Base-by-base conservation (phyloP, 1,139 yeast species). In the Komagataea norvegica region DNA sequence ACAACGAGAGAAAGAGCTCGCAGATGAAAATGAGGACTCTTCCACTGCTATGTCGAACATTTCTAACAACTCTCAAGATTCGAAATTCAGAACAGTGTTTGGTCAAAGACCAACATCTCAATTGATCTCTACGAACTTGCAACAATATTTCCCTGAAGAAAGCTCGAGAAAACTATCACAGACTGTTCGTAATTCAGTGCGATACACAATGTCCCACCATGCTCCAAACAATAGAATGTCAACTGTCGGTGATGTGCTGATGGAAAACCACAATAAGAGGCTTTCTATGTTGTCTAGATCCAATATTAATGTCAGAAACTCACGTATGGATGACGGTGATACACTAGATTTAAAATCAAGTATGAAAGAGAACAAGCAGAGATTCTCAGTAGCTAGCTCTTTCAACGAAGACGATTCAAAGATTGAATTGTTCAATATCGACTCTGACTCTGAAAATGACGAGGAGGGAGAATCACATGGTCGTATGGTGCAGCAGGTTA, bases 81-180 rank as follows among this genome's bases (percentile, higher is more conserved):
- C 42, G 36, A 55, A 46, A 41, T 65, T 68, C 61, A 72, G 74
- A 46, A 73, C 73, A 44, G 75, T 86, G 46, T 82, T 83, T 56
- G 94, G 94, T 13, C 96, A 87, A 56, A 70, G 97, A 53, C 98
- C 98, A 10, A 91, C 96, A 2, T 81, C 93, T 46, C 96, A 88
- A 56, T 73, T 88, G 54, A 91, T 91, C 47, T 86, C 96, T 1
- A 80, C 91, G 10, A 88, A 91, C 55, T 67, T 91, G 51, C 83
- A 88, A 1, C 96, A 89, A 48, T 91, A 85, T 59, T 91, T 91
- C 67, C 98, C 98, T 0, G 83, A 82, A 36, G 81, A 95, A 0
- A 80, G 77, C 28, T 77, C 79, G 37, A 70, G 72, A 34, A 84
- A 81, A 41, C 69, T 91, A 45, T 84, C 85, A 47, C 79, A 81